Evolutionary conservation across 2,329 filamentous ascomycete genomes (phyloP).

Genomic region (Lachnellula occidentalis): DNA sequence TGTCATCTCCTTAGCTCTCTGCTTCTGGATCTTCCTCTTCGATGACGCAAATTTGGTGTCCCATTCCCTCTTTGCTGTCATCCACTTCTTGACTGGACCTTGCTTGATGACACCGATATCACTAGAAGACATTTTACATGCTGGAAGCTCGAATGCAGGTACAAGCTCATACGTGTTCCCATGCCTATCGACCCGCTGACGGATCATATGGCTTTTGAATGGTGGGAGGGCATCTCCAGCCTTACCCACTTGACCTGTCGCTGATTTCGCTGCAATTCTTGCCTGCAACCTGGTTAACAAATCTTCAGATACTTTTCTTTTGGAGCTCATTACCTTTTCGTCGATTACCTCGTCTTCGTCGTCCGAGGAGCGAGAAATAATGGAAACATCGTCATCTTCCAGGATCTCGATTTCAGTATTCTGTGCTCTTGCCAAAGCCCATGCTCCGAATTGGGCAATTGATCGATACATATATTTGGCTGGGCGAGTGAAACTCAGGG

Average conservation of each 20-base stretch:
- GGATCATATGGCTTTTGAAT: constrained; percentile 85
- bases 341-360: constrained; percentile 27
- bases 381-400: constrained; percentile 70
- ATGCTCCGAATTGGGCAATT: constrained; percentile 88
- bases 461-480: constrained; percentile 95
- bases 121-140: constrained; percentile 53
- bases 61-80: constrained; percentile 66
- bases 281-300: constrained; percentile 1
- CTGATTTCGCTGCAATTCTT: constrained; percentile 8
- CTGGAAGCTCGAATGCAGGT: constrained; percentile 58
- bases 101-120: constrained; percentile 76
- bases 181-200: constrained; percentile 76
- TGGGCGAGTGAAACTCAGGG: constrained; percentile 90
- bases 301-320: background rate
- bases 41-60: constrained; percentile 65
- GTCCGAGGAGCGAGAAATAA: constrained; percentile 60
- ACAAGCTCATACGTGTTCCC: constrained; percentile 68
- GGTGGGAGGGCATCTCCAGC: constrained; percentile 77
- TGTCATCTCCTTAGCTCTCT: constrained; percentile 66
- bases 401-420: constrained; percentile 73
- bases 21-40: constrained; percentile 67
- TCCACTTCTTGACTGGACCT: constrained; percentile 77
- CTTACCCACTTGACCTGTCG: constrained; percentile 57
- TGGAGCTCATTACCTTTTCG: constrained; percentile 21
- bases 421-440: constrained; percentile 81